Base-by-base conservation (phyloP, 2,329 filamentous ascomycete genomes). In the Colletotrichum melonis region DNA sequence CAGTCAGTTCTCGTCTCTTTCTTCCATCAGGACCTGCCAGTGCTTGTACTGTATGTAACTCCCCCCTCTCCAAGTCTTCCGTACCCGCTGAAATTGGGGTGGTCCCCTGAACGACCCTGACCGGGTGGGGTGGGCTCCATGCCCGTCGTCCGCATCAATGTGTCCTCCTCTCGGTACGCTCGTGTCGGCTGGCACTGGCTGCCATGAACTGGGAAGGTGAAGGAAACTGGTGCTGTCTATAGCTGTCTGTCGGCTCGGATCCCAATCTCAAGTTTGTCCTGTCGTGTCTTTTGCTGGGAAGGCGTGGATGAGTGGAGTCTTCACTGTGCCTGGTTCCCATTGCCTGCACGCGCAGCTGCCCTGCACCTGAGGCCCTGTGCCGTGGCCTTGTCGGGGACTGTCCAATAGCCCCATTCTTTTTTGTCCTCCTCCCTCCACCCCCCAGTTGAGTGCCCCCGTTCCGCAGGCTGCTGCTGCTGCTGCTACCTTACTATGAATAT, bases 71-170 rank as follows among this genome's bases (percentile, higher is more conserved):
- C 16, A n/a, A 49, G 42, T 49, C 42, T 49, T 1, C 42, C 19
- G 19, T 49, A 22, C 42, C 60, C 60, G 42, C 55, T 59, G 64
- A 55, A 72, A 69, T 72, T 64, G 54, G 54, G 64, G 59, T 64
- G 59, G 70, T 72, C 66, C 70, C 69, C 59, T 72, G 70, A 72
- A 52, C 57, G 68, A 72, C 69, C 59, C 66, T 55, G 52, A 63
- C 69, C 26, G 46, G 30, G 30, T 32, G 30, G 56, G 49, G 57
- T n/a, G n/a, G 42, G 60, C 26, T 63, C 69, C 64, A 58, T 57
- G 69, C 56, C 58, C 28, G 52, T 63, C 64, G 69, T 62, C 58
- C 28, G 52, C 69, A 38, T 54, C 60, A 63, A 63, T 35, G n/a
- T 63, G n/a, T 57, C 24, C 54, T 57, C 14, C 54, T 26, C 26